These are phyloP conservation scores for Podila epigama DNA, from an alignment of 192 early-diverging fungal species.

Conservation along the genomic window DNA sequence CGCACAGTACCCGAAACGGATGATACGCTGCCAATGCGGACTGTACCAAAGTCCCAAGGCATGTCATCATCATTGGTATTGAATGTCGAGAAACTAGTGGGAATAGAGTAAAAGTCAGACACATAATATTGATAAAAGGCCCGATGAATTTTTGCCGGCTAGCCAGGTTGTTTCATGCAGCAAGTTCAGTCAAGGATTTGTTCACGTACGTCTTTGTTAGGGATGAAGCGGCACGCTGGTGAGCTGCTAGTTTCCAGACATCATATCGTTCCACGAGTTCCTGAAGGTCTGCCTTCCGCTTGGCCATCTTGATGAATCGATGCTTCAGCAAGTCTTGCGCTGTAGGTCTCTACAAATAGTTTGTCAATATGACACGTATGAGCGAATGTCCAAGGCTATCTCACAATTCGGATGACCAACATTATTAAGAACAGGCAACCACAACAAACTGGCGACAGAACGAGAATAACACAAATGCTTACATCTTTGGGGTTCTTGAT, in stretches of 20 bases:
- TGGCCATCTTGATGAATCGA: conserved; percentile 85
- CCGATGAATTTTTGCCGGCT: not conserved
- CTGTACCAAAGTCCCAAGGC: conserved; percentile 46
- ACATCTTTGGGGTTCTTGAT: conserved; percentile 86
- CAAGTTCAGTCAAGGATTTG: not conserved
- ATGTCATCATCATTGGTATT: conserved; percentile 44
- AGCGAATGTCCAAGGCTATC: too few relatives aligned
- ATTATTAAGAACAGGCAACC: not conserved
- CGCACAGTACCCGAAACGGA: conserved; percentile 26
- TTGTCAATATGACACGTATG: too few relatives aligned
- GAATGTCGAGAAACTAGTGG: conserved; percentile 36
- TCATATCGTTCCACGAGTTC: conserved; percentile 88
- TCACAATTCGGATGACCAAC: not conserved
- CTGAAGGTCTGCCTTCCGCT: conserved; percentile 80
- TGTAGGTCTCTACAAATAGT: conserved; percentile 71
- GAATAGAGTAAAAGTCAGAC: not conserved
- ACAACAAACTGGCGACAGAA: conserved; percentile 6
- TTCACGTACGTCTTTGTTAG: conserved; percentile 38
- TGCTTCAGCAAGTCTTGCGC: conserved; percentile 92
- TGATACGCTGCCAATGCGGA: conserved; percentile 26
- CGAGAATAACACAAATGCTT: conserved; percentile 4
- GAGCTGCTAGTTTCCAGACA: conserved; percentile 68
- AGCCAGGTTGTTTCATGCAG: not conserved
- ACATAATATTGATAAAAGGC: too few relatives aligned
- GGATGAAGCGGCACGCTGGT: conserved; percentile 44